These are phyloP conservation scores for Ophiostoma tasmaniense DNA, from an alignment of 2,329 filamentous ascomycete genomes.

Conservation along the genomic window DNA sequence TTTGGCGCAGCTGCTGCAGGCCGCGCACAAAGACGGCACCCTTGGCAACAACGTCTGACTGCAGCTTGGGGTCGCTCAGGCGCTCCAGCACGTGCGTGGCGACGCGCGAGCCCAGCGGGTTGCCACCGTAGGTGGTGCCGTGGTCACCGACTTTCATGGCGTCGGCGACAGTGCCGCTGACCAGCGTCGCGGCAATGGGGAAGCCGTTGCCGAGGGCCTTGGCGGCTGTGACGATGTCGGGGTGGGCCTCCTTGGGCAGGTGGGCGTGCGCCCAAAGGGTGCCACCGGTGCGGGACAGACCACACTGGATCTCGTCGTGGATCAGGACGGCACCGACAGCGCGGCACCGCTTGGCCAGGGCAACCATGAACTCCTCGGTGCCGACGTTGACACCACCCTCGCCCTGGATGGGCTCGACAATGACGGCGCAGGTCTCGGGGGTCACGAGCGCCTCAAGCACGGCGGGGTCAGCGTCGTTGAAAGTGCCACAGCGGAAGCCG, in stretches of 20 bases:
- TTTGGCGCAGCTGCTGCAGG: constrained; percentile 39
- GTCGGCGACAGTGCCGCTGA: constrained; percentile 53
- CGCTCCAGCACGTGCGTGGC: constrained; percentile 78
- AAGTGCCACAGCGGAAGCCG: constrained; percentile 78
- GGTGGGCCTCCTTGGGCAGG: constrained; percentile 71
- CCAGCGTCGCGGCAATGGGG: constrained; percentile 76
- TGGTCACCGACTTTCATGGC: constrained; percentile 65
- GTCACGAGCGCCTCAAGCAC: constrained; percentile 68
- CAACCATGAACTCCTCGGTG: constrained; percentile 70
- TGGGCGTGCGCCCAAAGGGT: constrained; percentile 78
- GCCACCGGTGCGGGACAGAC: constrained; percentile 70
- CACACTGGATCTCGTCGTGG: constrained; percentile 97
- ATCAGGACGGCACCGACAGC: constrained; percentile 83
- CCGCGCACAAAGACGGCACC: constrained; percentile 40
- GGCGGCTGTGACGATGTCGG: constrained; percentile 86
- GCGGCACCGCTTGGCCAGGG: constrained; percentile 75
- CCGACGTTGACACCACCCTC: constrained; percentile 89
- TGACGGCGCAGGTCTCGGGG: constrained; percentile 81
- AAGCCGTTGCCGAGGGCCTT: constrained; percentile 97
- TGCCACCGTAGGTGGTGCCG: constrained; percentile 89
- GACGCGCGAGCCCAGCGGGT: constrained; percentile 75
- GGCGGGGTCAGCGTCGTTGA: constrained; percentile 74
- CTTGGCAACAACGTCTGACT: constrained; percentile 61
- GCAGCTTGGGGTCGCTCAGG: constrained; percentile 62
- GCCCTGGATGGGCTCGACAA: constrained; percentile 94